Base-by-base conservation (phyloP, 1,284 basidiomycete genomes). In the Cutaneotrichosporon daszewskae region DNA sequence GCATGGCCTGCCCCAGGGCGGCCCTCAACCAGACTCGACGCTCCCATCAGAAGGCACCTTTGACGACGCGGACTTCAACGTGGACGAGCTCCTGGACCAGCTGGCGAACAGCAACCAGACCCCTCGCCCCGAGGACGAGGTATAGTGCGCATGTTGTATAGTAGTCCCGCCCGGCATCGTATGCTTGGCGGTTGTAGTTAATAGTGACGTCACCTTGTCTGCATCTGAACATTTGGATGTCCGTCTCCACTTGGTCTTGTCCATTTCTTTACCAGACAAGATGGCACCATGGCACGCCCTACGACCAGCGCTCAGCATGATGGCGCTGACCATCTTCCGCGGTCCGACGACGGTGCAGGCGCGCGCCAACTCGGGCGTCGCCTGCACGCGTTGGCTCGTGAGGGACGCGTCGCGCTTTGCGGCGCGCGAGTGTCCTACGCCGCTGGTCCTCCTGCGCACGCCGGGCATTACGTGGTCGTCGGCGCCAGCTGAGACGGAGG, bases 41-140 rank as follows among this genome's bases (percentile, higher is more conserved):
- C 40, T 45, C 8, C 36, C 39, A 5, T 41, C 44, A 0, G 45
- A 51, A 27, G 44, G 41, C n/a, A 36, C 42, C 22, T 52, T 43
- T 31, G 43, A 49, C 47, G 54, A 58, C 37, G 20, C 45, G n/a
- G 59, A 64, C 32, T 68, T 68, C 46, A 58, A 68, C 32, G 63
- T 68, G 12, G 62, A 68, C 45, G 61, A 68, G 40, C 62, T 68
- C 36, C 46, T 68, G 38, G 54, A 62, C 36, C 51, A 58, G 39
- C 40, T 66, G 31, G 53, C 49, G 9, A 58, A 60, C 47, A 53
- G 42, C 35, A 52, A 55, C 24, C 25, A 39, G n/a, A n/a, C n/a
- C n/a, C n/a, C n/a, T n/a, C n/a, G n/a, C n/a, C n/a, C n/a, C n/a
- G n/a, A n/a, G n/a, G 26, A 26, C 32, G 4, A 27, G 20, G 7